phyloP scores from a whole-genome alignment of 2,329 filamentous ascomycete genomes.

The Ascochyta rabiei region DNA sequence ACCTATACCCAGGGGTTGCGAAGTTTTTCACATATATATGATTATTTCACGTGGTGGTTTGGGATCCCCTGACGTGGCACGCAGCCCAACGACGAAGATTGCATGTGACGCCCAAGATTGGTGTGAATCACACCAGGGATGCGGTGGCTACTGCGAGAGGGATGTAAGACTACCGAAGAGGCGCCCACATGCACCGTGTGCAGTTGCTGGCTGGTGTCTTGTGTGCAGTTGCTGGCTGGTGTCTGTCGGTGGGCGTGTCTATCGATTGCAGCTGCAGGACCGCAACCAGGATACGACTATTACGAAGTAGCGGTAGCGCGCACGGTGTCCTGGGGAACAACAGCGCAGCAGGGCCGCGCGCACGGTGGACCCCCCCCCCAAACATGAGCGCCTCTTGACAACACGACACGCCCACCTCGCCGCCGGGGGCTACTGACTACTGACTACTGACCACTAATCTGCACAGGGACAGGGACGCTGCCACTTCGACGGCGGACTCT shows the following conservation, averaged over 20 bases:
- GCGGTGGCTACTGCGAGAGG: background rate
- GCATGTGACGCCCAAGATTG: constrained; percentile 14
- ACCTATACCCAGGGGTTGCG: constrained; percentile 23
- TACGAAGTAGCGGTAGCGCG: constrained; percentile 9
- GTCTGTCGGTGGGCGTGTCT: background rate
- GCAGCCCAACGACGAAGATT: constrained; percentile 5
- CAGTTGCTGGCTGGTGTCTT: too few species aligned
- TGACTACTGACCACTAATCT: constrained; percentile 46
- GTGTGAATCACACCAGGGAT: background rate
- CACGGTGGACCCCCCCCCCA: constrained; percentile 12
- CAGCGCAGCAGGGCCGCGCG: background rate
- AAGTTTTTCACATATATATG: constrained; percentile 3
- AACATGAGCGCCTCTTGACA: constrained; percentile 26
- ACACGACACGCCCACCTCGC: constrained; percentile 30
- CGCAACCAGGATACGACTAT: too few species aligned
- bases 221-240: too few species aligned
- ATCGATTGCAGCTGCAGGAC: constrained; percentile 1
- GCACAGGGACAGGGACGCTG: constrained; percentile 35
- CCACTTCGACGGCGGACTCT: constrained; percentile 14
- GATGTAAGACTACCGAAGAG: too few species aligned
- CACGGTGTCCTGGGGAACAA: constrained; percentile 16
- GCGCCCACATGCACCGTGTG: background rate
- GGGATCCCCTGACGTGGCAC: constrained; percentile 15
- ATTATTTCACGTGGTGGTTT: constrained; percentile 1
- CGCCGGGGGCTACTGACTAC: constrained; percentile 35